These are phyloP conservation scores for Colletotrichum sp. DNA, from an alignment of 2,329 filamentous ascomycete species.

Conservation along the genomic window DNA sequence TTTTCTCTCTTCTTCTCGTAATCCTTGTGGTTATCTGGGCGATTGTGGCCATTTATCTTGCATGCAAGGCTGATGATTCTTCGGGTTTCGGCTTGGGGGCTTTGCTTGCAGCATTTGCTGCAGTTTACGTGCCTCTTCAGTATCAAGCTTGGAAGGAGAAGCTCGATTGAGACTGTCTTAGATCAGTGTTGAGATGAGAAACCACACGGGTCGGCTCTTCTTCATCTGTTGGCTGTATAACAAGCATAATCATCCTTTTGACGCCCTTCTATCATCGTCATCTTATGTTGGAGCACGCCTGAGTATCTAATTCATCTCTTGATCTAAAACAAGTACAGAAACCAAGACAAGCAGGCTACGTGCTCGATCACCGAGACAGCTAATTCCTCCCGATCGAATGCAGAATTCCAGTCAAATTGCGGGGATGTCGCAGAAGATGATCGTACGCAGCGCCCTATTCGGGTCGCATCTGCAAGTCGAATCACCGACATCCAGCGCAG, in stretches of 20 bases:
- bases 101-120: neutral
- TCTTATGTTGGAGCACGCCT: neutral
- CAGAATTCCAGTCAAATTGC: neutral
- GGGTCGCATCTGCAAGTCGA: neutral
- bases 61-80: neutral
- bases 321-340: neutral
- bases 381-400: neutral
- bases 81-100: neutral
- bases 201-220: neutral
- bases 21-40: neutral
- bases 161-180: neutral
- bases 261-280: neutral
- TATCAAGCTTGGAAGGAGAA: constrained; percentile 7
- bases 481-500: neutral
- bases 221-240: neutral
- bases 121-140: neutral
- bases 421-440: neutral
- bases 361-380: neutral
- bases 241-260: neutral
- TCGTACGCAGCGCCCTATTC: neutral
- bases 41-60: neutral
- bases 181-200: neutral
- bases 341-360: neutral
- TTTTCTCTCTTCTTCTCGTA: neutral
- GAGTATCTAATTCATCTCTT: neutral